Evolutionary conservation across 2,329 filamentous ascomycete genomes (phyloP), one percentile per base, ranked within the genome.

Genomic region (Decorospora gaudefroyi): DNA sequence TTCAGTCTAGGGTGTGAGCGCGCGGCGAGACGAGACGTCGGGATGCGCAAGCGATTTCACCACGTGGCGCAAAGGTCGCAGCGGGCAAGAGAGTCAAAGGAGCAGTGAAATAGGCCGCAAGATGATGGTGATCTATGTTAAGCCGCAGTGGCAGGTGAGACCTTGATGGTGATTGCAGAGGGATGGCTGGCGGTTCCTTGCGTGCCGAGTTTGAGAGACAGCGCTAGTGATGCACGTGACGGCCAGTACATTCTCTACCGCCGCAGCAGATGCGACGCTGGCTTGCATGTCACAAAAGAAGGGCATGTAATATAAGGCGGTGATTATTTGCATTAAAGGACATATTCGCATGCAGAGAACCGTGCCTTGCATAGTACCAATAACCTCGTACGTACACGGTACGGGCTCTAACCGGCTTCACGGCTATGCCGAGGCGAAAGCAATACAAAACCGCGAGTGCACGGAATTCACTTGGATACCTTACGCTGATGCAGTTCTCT

Each of bases 1-100:
- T 61, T 49, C 42, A 59, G 48, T 56, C 58, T 62, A 55, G 44
- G 50, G 51, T 53, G 57, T 62, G 54, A 56, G 49, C 39, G 42
- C 52, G 46, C 46, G 49, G 53, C 46, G 48, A 53, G 45, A 57
- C n/a, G n/a, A n/a, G n/a, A n/a, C n/a, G n/a, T 42, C 37, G 46
- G 41, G 39, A 42, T 49, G 53, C 56, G 57, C 55, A 38, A 49
- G 50, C 37, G 31, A 26, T 50, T 46, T 58, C 42, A 58, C 53
- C 42, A 46, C 48, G 42, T 46, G 38, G 47, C 46, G 33, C 42
- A 34, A 36, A 36, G 50, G 44, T 53, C 50, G 61, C 61, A 46
- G 49, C 43, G 49, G 54, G 48, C 46, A 46, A 51, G 50, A 42
- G 37, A 50, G 30, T 50, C 48, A 60, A 55, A 46, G 48, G 49